phyloP scores from a whole-genome alignment of 164 flowering plant genomes.

The Aristolochia californica region DNA sequence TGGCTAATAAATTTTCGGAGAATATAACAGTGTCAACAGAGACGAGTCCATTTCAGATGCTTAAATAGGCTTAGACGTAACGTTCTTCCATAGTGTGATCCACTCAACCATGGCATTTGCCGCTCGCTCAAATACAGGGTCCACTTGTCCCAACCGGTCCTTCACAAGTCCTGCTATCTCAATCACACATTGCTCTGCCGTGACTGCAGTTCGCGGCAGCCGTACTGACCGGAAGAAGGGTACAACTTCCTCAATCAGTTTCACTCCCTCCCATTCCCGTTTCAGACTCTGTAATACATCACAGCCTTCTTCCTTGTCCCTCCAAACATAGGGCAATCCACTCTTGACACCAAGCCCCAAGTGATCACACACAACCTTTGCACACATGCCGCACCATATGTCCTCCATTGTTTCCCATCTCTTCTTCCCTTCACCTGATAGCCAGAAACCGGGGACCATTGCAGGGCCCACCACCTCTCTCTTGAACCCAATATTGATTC shows the following conservation, averaged over 20 bases:
- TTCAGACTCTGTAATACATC: constrained; percentile 62
- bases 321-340: constrained; percentile 90
- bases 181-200: constrained; percentile 63
- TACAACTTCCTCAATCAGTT: constrained; percentile 81
- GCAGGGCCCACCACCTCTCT: constrained; percentile 69
- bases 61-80: constrained; percentile 14
- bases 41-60: neutral
- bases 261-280: constrained; percentile 86
- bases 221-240: constrained; percentile 73
- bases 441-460: constrained; percentile 59
- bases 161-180: constrained; percentile 62
- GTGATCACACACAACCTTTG: constrained; percentile 74
- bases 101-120: constrained; percentile 78
- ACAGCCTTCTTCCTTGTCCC: constrained; percentile 44
- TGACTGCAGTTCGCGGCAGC: constrained; percentile 39
- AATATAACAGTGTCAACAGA: too few species aligned
- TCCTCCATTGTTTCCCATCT: constrained; percentile 96
- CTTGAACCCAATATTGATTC: constrained; percentile 73
- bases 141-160: constrained; percentile 37
- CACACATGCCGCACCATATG: constrained; percentile 80
- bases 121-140: constrained; percentile 49
- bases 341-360: constrained; percentile 70
- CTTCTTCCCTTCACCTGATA: constrained; percentile 70
- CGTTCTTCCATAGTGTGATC: constrained; percentile 67
- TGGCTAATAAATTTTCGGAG: too few species aligned